Evolutionary conservation across 805 yeast species (phyloP), one percentile per base, ranked within the genome.

Genomic region (Crinitomyces ghanaensis): DNA sequence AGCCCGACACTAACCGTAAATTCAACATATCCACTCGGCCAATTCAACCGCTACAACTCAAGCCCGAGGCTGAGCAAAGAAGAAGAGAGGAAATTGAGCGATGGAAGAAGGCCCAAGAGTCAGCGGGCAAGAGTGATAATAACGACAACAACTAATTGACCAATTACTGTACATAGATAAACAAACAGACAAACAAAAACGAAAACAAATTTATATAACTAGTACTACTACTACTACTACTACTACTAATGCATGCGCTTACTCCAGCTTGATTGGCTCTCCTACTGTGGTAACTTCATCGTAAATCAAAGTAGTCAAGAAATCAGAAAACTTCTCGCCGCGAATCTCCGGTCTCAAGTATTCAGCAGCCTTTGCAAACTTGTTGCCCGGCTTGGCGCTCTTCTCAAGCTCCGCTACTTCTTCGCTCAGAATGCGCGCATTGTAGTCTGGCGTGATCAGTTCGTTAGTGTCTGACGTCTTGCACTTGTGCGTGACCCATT

Each of bases 401-500:
- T 55, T 52, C 40, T 50, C 56, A 53, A 74, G 68, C 56, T 69
- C 68, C 30, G 49, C 54, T 36, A 60, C 62, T 53, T 72, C 81
- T 46, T 73, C 78, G 21, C 62, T 55, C 46, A 75, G 63, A 35
- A 72, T 61, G 46, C 56, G 50, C 27, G 55, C 45, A 17, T 71
- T 68, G 45, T 65, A 66, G 19, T 60, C 67, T 49, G 65, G 63
- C 49, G 72, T 65, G 35, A 76, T 60, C 32, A 49, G 53, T 39
- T 53, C 53, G 37, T 79, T 78, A 36, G 37, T 33, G 15, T 62
- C 62, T 41, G 65, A 69, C 28, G 79, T 70, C 18, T 46, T 44
- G 35, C 68, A 66, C 20, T 70, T 70, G 53, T 74, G 80, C 33
- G 67, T 66, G 34, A 73, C 74, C 84, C 84, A 77, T 53, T 75